These are phyloP conservation scores for Babesia bovis DNA, from an alignment of 169 alveolate genomes.

Conservation along the genomic window DNA sequence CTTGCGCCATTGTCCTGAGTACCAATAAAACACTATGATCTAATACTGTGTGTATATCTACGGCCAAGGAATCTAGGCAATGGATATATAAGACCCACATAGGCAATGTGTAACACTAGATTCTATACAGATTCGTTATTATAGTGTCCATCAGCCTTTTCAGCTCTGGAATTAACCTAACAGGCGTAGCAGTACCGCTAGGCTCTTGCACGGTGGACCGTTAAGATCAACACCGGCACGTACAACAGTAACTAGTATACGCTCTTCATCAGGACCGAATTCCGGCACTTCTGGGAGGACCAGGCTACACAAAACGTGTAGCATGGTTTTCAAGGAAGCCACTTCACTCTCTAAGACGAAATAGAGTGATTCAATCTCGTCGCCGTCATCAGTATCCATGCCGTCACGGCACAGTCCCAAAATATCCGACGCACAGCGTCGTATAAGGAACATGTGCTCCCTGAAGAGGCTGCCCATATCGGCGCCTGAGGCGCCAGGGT, in stretches of 20 bases:
- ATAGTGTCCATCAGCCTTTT: too few species aligned
- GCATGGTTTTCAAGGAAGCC: not conserved
- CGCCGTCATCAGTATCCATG: not conserved
- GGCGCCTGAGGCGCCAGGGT: not conserved
- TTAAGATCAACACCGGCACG: conserved; percentile 9
- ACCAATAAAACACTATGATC: not conserved
- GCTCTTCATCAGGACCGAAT: conserved; percentile 8
- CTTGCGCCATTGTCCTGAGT: not conserved
- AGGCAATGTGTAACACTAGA: too few species aligned
- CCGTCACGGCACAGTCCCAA: not conserved
- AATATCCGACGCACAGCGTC: conserved; percentile 28
- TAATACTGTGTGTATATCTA: not conserved
- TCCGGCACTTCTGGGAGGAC: conserved; percentile 19
- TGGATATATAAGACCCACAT: too few species aligned
- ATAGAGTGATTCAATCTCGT: conserved; percentile 10
- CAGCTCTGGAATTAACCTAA: too few species aligned
- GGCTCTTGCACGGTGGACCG: conserved; percentile 14
- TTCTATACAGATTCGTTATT: too few species aligned
- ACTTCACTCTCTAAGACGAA: conserved; percentile 12
- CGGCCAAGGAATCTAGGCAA: not conserved
- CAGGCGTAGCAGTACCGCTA: conserved; percentile 23
- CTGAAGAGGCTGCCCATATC: conserved; percentile 1
- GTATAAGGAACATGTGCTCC: conserved; percentile 11
- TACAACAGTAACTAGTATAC: not conserved
- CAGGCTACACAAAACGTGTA: conserved; percentile 19